These are phyloP conservation scores for Rhodotorula sp. DNA, from an alignment of 1,284 basidiomycete genomes.

Conservation along the genomic window DNA sequence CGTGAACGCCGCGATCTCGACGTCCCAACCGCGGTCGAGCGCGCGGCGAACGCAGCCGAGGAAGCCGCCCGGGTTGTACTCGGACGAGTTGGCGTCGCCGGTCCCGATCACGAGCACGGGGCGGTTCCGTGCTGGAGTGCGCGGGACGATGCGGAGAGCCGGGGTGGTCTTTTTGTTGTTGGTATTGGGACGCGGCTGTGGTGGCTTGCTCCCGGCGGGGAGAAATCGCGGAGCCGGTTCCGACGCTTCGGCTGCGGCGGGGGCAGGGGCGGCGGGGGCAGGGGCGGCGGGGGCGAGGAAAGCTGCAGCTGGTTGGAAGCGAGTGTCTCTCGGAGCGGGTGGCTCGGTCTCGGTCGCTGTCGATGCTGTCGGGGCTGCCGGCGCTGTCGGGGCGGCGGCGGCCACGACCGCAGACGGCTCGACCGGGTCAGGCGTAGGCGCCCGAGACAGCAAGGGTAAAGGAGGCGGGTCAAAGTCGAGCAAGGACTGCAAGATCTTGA, in stretches of 20 bases:
- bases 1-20: constrained; percentile 62
- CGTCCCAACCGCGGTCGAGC: constrained; percentile 77
- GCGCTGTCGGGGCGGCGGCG: not conserved
- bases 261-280: not conserved
- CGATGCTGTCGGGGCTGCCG: not conserved
- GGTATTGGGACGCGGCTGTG: constrained; percentile 52
- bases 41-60: constrained; percentile 76
- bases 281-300: not conserved
- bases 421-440: not conserved
- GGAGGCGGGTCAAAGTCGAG: constrained; percentile 54
- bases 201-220: constrained; percentile 2
- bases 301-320: not conserved
- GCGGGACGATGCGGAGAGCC: not conserved
- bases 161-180: not conserved
- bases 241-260: not conserved
- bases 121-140: not conserved
- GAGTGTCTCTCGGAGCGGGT: not conserved
- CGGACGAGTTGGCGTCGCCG: constrained; percentile 80
- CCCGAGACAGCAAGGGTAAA: no score
- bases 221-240: not conserved
- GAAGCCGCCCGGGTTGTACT: constrained; percentile 86
- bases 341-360: not conserved
- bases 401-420: not conserved
- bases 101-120: constrained; percentile 70
- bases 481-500: constrained; percentile 79